A percentile compares a stretch with the other conserved stretches of the same genome.
Evolutionary conservation across 352 stramenopile genomes (phyloP).

Genomic region (Globisporangium megalacanthum): DNA sequence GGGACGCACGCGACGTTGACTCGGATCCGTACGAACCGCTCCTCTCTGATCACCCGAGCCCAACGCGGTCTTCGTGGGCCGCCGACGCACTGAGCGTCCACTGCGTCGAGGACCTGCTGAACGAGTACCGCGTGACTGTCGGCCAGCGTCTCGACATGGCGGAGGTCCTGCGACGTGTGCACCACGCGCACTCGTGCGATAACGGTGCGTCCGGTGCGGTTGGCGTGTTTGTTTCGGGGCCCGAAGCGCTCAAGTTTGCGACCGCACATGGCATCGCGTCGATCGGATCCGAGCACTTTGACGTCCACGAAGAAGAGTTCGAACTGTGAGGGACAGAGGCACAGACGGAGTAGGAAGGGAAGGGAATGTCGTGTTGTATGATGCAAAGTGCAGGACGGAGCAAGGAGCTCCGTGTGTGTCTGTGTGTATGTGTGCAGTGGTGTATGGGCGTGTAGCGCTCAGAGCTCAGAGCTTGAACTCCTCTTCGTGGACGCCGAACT

Average conservation of each 20-base stretch:
- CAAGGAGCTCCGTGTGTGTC: no score
- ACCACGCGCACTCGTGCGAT: background rate
- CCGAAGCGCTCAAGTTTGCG: background rate
- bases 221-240: slow-evolving; percentile 1
- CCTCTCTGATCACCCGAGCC: background rate
- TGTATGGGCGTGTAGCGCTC: no score
- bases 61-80: background rate
- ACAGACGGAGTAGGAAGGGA: no score
- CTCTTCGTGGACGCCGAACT: slow-evolving; percentile 20
- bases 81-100: background rate
- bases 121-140: slow-evolving; percentile 1
- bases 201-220: background rate
- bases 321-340: background rate
- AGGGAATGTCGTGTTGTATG: no score
- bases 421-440: no score
- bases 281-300: background rate
- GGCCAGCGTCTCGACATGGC: slow-evolving; percentile 1
- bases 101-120: background rate
- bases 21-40: background rate
- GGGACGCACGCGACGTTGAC: background rate
- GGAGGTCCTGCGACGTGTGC: background rate
- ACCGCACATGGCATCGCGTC: background rate
- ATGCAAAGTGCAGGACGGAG: background rate
- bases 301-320: slow-evolving; percentile 4
- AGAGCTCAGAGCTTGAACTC: slow-evolving; percentile 19